Base-by-base conservation (phyloP, 257 asterid species). In the Gentiana macrophylla region DNA sequence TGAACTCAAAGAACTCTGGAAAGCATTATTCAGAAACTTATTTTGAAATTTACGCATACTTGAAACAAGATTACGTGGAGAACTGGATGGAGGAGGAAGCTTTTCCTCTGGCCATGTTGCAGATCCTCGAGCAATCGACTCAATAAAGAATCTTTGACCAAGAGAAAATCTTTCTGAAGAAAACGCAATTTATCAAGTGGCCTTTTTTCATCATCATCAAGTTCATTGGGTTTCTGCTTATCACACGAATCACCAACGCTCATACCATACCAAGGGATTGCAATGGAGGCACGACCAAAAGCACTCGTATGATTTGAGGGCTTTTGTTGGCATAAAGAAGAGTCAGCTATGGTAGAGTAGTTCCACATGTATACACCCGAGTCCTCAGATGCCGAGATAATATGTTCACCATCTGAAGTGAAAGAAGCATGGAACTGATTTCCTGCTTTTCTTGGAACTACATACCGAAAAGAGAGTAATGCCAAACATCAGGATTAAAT, bases 41-140 rank as follows among this genome's bases (percentile, higher is more conserved):
- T 74, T 78, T 70, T 75, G 80, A n/a, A 95, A 75, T 77, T 74
- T 92, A 56, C 83, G 71, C 70, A 87, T 52, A 8, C 69, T 67
- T 13, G 86, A 64, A 13, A 77, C 49, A 0, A 60, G 35, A 1
- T 57, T 43, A n/a, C n/a, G n/a, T 53, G 37, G 74, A 7, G 77
- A 77, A 38, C 73, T 72, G 1, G 89, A 66, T 8, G 59, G 11
- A n/a, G n/a, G n/a, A 0, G 86, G 89, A 57, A 86, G 99, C 80
- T 89, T 93, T 68, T 93, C 99, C 70, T 93, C 99, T 0, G 99
- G 99, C 99, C 99, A 93, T 44, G 99, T 93, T 12, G 94, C 99
- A 1, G 97, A 79, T 55, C 85, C 91, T 59, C 72, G 80, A 9
- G 86, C 71, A 62, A 63, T 71, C 52, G 89, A 68, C 69, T 78